Evolutionary conservation across 108 stramenopile species (phyloP), one percentile per base, ranked within the genome.

Genomic region (Cyclotella choctawhatcheeana): DNA sequence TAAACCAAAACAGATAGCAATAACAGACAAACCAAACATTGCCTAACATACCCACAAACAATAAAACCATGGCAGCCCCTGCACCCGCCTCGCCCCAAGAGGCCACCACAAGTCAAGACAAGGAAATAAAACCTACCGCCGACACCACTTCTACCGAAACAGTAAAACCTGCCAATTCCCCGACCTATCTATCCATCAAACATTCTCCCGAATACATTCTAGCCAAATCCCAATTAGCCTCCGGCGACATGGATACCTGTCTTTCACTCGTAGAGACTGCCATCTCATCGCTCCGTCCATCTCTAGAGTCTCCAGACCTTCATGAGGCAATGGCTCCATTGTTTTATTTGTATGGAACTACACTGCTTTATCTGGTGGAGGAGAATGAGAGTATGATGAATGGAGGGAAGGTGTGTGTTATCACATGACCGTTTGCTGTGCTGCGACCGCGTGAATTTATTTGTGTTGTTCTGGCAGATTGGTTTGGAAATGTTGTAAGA

Each of bases 321-420:
- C 87, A 91, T 70, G 73, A 76, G 35, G 64, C 81, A 37, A 59
- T 95, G 63, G 94, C 90, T 7, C 94, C 94, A 33, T 75, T 92
- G 51, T 86, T 91, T 67, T 95, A 95, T 64, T 63, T 93, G 20
- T 93, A 95, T 84, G 94, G 94, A 14, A 93, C 94, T 2, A 93
- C 92, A 1, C 67, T 95, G 43, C 69, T 95, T 14, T 95, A 95
- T 72, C 82, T 82, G 14, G 79, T 95, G 12, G 94, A 95, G 74
- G 94, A 95, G 79, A 58, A 24, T 26, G 71, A 74, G 45, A 86
- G 82, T 40, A 84, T 66, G 64, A 60, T 73, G 16, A 34, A 74
- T 52, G 51, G 51, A 1, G 21, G 20, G 22, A 52, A 52, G 51
- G 51, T 52, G 8, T 21, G 51, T 52, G n/a, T n/a, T n/a, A n/a